phyloP scores from a whole-genome alignment of 2,329 filamentous ascomycete genomes.

The Xylaria sp. region DNA sequence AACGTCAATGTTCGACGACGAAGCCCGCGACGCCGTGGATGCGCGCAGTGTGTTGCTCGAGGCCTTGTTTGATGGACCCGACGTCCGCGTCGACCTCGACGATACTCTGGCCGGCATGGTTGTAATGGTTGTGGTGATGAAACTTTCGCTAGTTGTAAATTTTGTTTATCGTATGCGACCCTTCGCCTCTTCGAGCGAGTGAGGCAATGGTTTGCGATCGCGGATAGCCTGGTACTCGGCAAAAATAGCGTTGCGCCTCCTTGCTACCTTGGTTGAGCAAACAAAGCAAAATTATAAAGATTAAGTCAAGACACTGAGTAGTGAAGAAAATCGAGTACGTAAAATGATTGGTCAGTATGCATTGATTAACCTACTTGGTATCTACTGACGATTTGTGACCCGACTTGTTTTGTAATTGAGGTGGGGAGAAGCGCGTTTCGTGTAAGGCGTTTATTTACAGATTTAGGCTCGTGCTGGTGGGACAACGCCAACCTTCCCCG shows the following conservation, averaged over 20 bases:
- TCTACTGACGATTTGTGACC: not conserved
- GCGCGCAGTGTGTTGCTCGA: constrained; percentile 55
- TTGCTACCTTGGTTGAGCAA: not conserved
- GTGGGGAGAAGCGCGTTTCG: constrained; percentile 19
- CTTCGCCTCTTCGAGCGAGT: not conserved
- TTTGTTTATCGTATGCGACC: not conserved
- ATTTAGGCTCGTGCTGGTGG: constrained; percentile 35
- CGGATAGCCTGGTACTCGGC: not conserved
- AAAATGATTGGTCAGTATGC: not conserved
- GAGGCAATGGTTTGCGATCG: not conserved
- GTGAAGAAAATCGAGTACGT: too few species aligned
- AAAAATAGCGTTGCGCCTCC: not conserved
- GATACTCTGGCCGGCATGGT: constrained; percentile 64
- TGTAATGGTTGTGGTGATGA: not conserved
- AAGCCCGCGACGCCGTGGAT: constrained; percentile 60
- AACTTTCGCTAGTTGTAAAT: not conserved
- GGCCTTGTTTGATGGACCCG: constrained; percentile 56
- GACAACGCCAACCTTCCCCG: constrained; percentile 35
- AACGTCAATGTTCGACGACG: constrained; percentile 60
- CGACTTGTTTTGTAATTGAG: constrained; percentile 29
- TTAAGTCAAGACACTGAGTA: not conserved
- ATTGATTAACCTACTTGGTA: too few species aligned
- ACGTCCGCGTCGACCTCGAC: constrained; percentile 59
- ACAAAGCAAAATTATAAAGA: not conserved
- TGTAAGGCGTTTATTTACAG: constrained; percentile 23